These are phyloP conservation scores for Sporisorium reilianum DNA, from an alignment of 1,284 basidiomycete genomes.

Conservation along the genomic window DNA sequence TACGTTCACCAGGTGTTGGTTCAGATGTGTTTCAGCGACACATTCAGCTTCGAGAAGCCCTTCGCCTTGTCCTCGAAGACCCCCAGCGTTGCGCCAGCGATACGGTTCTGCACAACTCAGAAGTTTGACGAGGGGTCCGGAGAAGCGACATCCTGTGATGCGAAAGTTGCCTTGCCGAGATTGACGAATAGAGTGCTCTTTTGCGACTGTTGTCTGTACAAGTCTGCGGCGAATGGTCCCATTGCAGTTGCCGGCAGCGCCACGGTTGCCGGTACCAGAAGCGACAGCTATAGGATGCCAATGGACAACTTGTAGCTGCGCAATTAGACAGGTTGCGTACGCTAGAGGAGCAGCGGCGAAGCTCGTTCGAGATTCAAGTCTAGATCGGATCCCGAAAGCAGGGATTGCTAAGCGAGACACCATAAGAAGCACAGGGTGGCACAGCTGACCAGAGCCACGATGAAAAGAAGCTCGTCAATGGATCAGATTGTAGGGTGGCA, in stretches of 20 bases:
- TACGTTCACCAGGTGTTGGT: not conserved
- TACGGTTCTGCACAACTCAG: not conserved
- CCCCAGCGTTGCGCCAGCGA: too few species aligned
- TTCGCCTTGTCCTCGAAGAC: not conserved
- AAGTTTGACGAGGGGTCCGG: too few species aligned
- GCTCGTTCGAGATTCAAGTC: not conserved
- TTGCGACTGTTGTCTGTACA: not conserved
- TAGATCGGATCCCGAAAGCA: not conserved
- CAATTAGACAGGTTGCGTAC: not conserved
- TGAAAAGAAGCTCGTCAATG: too few species aligned
- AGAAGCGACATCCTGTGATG: not conserved
- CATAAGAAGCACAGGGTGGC: not conserved
- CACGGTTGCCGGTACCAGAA: not conserved
- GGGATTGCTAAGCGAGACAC: not conserved
- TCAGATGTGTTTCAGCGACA: not conserved
- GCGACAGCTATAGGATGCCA: not conserved
- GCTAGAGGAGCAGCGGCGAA: not conserved
- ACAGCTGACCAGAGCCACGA: not conserved
- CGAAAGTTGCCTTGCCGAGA: not conserved
- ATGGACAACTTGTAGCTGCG: not conserved
- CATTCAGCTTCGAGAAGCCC: not conserved
- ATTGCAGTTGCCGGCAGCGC: not conserved
- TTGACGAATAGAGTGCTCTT: not conserved
- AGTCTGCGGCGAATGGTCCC: not conserved
- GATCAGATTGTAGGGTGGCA: not conserved